Evolutionary conservation across 352 stramenopile genomes (phyloP).

Genomic region (Phytophthora syringae): DNA sequence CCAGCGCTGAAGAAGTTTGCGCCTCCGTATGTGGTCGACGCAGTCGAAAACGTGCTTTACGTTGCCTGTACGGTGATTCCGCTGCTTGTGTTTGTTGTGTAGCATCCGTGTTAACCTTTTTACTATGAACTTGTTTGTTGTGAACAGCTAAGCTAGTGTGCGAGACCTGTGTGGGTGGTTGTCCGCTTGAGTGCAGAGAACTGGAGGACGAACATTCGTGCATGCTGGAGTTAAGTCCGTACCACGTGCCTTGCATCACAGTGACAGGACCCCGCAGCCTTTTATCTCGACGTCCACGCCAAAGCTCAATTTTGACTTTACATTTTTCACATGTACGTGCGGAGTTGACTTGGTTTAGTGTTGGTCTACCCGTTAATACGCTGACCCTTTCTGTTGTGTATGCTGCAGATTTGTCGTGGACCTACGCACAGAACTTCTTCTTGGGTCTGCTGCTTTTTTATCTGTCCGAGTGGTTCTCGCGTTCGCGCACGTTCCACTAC

Average conservation of each 20-base stretch:
- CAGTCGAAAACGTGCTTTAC: constrained; percentile 53
- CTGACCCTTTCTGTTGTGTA: constrained; percentile 9
- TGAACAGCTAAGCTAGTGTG: constrained; percentile 66
- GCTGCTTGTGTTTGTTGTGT: neutral
- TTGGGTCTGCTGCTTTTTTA: constrained; percentile 76
- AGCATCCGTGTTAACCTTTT: neutral
- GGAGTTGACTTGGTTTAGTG: neutral
- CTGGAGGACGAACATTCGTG: constrained; percentile 38
- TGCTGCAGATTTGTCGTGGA: constrained; percentile 61
- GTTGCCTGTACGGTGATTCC: constrained; percentile 42
- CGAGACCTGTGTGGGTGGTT: constrained; percentile 77
- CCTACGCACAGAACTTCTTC: constrained; percentile 81
- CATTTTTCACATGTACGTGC: constrained; percentile 80
- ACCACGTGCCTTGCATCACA: constrained; percentile 83
- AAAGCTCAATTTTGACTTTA: constrained; percentile 53
- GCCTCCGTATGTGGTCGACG: constrained; percentile 44
- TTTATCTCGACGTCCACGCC: constrained; percentile 61
- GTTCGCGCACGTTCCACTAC: constrained; percentile 85
- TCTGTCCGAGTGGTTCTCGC: constrained; percentile 64
- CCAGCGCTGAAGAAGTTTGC: constrained; percentile 51
- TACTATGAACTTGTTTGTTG: neutral
- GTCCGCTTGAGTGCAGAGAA: constrained; percentile 56
- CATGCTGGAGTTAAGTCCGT: constrained; percentile 75
- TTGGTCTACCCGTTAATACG: neutral
- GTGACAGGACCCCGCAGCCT: constrained; percentile 57